Evolutionary conservation across 768 basidiomycete genomes (phyloP), one percentile per base, ranked within the genome.

Genomic region (Coprinopsis strossmayeri): DNA sequence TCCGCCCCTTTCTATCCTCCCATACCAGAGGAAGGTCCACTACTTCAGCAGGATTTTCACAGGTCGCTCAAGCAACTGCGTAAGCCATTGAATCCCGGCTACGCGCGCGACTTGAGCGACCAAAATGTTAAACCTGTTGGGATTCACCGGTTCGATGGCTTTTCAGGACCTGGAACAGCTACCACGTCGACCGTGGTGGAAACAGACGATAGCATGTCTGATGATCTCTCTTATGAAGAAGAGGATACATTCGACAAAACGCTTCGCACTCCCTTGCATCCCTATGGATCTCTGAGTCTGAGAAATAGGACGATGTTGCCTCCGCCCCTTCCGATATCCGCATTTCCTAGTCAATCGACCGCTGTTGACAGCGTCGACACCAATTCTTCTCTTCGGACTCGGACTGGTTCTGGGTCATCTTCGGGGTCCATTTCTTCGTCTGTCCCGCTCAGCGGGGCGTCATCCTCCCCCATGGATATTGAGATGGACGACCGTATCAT

Each of bases 171-270:
- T n/a, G n/a, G n/a, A n/a, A n/a, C n/a, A n/a, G n/a, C n/a, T 9
- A 34, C 32, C 0, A 45, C 34, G 34, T n/a, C 57, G 59, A 26
- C 55, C 3, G 60, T 60, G 46, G 64, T 63, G 24, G 58, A 66
- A n/a, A 62, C 64, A 34, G 59, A 66, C 48, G 59, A 60, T 20
- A 61, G 55, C 46, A 53, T 59, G 48, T 56, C 61, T 5, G 64
- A 62, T 9, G 46, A 40, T 17, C 15, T 25, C 20, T 35, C 25
- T 3, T 48, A 50, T 39, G 49, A 50, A 11, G 43, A 44, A 45
- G 83, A 85, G 50, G 80, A 83, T 52, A 76, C 77, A 38, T 84
- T 85, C 55, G 72, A 87, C 46, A 68, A 77, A 26, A 87, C 86
- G 0, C 67, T 87, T 51, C 77, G 73, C 49, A 87, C 86, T 2